Percentiles rank a stretch among this genome's conserved stretches.
phyloP scores from a whole-genome alignment of 371 early-diverging fungal species.

The Mortierella sp. region DNA sequence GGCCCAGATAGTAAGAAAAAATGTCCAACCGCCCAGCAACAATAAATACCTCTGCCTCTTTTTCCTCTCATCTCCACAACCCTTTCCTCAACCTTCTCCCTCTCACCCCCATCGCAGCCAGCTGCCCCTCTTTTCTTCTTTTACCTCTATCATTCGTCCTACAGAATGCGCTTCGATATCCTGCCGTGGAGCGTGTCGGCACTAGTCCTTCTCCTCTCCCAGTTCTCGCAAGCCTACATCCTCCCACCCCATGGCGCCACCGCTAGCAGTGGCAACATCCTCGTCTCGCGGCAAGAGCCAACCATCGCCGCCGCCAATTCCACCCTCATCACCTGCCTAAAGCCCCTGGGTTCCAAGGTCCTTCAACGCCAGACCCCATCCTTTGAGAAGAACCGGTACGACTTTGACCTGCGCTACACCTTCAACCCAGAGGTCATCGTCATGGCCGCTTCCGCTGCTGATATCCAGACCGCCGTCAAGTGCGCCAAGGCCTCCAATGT shows the following conservation, averaged over 20 bases:
- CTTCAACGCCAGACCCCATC: slow-evolving; percentile 5
- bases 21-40: too few species aligned
- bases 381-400: slow-evolving; percentile 35
- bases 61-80: too few species aligned
- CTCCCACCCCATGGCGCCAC: background rate
- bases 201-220: background rate
- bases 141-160: background rate
- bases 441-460: slow-evolving; percentile 34
- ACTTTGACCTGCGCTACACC: slow-evolving; percentile 35
- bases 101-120: too few species aligned
- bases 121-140: background rate
- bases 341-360: slow-evolving; percentile 36
- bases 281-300: background rate
- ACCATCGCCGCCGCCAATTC: slow-evolving; percentile 2
- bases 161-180: slow-evolving; percentile 4
- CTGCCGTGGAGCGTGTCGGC: background rate
- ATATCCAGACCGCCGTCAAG: slow-evolving; percentile 47
- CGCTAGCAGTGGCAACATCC: background rate
- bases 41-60: too few species aligned
- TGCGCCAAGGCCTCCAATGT: slow-evolving; percentile 52
- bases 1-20: too few species aligned
- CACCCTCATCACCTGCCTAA: slow-evolving; percentile 11
- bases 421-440: slow-evolving; percentile 43
- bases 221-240: background rate
- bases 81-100: too few species aligned